Conservation (phyloP, 1,284 basidiomycete genomes). For the Sporisorium exsertum region DNA sequence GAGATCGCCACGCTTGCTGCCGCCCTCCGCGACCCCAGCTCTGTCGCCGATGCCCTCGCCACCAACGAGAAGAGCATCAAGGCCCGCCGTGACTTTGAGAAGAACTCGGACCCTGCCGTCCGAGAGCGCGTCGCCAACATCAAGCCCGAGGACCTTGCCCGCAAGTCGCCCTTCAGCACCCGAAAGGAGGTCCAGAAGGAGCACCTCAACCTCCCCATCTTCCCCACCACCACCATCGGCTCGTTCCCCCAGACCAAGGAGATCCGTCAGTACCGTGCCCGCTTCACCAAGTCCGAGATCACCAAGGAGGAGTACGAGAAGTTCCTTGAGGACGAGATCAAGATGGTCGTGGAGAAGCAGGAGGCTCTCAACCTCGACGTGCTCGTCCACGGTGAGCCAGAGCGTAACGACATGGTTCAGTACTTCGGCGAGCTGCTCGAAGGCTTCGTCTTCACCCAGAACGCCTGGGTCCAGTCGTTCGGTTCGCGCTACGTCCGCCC, state of each 20-base stretch:
- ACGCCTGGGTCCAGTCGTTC: constrained; percentile 99
- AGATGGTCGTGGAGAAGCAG: constrained; percentile 93
- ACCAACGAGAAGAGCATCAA: constrained; percentile 89
- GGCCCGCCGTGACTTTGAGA: constrained; percentile 95
- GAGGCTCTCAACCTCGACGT: constrained; percentile 96
- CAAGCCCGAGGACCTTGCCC: constrained; percentile 86
- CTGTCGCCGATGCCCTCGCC: constrained; percentile 57
- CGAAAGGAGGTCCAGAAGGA: constrained; percentile 91
- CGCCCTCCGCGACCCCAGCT: constrained; percentile 59
- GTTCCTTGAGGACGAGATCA: constrained; percentile 98
- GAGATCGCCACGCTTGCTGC: constrained; percentile 89
- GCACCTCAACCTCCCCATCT: constrained; percentile 90
- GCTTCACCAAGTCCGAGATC: constrained; percentile 88
- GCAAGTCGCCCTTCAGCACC: constrained; percentile 88
- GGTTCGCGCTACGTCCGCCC: constrained; percentile 91
- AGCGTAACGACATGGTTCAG: constrained; percentile 98
- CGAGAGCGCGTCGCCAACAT: constrained; percentile 94
- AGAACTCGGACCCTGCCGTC: constrained; percentile 91
- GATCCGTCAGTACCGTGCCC: constrained; percentile 74
- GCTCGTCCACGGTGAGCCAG: constrained; percentile 98
- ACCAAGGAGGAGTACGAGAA: constrained; percentile 90
- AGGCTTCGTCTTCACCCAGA: constrained; percentile 98
- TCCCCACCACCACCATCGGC: constrained; percentile 98
- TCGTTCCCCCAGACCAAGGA: constrained; percentile 98
- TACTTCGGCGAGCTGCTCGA: constrained; percentile 98